Conservation (phyloP, 164 flowering plant genomes). For the Stephania yunnanensis region DNA sequence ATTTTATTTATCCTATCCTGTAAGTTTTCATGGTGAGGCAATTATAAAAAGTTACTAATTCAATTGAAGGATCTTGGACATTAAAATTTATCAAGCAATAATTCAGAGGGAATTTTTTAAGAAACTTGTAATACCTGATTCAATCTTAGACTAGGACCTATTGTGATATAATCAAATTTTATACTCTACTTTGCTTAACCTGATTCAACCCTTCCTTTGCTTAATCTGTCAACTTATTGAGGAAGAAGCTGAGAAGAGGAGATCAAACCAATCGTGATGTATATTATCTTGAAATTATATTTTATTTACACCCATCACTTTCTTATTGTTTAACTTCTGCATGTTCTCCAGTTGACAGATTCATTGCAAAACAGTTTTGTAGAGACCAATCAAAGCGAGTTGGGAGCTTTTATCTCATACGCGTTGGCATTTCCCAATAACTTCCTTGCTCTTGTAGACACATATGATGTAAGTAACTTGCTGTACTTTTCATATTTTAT, state of each 20-base stretch:
- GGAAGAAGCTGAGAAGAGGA: not conserved
- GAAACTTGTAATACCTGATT: not conserved
- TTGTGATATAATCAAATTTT: not conserved
- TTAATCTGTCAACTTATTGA: not conserved
- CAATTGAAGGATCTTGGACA: not conserved
- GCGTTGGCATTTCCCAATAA: constrained; percentile 86
- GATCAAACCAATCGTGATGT: too few species aligned
- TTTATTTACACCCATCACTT: not conserved
- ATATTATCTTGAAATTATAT: not conserved
- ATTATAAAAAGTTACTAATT: not conserved
- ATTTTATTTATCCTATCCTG: not conserved
- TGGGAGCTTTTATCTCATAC: constrained; percentile 97
- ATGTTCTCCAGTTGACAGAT: constrained; percentile 48
- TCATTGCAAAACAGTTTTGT: constrained; percentile 61
- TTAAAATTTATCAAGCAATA: not conserved
- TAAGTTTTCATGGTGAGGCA: not conserved
- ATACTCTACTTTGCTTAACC: not conserved
- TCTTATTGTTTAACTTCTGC: not conserved
- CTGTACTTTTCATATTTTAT: not conserved
- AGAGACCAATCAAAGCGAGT: constrained; percentile 96
- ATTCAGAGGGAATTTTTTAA: not conserved
- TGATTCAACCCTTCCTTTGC: not conserved
- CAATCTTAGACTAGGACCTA: not conserved
- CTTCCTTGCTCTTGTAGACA: constrained; percentile 94
- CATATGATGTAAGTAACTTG: constrained; percentile 88